phyloP scores from a whole-genome alignment of 1,284 basidiomycete genomes.

The Trichosporon coremiiforme region DNA sequence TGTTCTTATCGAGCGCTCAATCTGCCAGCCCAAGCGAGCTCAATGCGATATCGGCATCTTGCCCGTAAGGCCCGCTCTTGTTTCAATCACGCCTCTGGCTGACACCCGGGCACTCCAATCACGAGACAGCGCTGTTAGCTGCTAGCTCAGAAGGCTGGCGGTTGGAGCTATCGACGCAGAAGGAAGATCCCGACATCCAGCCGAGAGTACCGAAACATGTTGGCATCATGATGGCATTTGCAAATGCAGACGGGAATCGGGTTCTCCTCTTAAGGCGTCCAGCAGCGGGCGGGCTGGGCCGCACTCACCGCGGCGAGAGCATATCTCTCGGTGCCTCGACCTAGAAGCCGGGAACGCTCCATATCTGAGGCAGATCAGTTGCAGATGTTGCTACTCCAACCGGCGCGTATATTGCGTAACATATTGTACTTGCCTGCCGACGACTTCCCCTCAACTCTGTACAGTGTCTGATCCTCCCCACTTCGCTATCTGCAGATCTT shows the following conservation, averaged over 20 bases:
- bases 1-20: not conserved
- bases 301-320: not conserved
- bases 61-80: not conserved
- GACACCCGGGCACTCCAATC: not conserved
- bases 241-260: conserved; percentile 5
- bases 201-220: conserved; percentile 9
- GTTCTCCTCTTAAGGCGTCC: not conserved
- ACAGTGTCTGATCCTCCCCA: not conserved
- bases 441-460: not conserved
- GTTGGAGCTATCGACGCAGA: not conserved
- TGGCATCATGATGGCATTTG: conserved; percentile 2
- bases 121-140: not conserved
- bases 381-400: no score
- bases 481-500: not conserved
- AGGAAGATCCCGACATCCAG: conserved; percentile 8
- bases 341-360: not conserved
- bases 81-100: conserved; percentile 3
- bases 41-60: not conserved
- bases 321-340: not conserved
- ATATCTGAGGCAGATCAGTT: not conserved
- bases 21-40: not conserved
- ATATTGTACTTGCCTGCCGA: not conserved
- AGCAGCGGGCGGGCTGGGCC: not conserved
- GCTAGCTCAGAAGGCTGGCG: not conserved
- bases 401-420: no score